Evolutionary conservation across 2,329 filamentous ascomycete species (phyloP), one percentile per base, ranked within the genome.

Genomic region (Paramyrothecium sp.): DNA sequence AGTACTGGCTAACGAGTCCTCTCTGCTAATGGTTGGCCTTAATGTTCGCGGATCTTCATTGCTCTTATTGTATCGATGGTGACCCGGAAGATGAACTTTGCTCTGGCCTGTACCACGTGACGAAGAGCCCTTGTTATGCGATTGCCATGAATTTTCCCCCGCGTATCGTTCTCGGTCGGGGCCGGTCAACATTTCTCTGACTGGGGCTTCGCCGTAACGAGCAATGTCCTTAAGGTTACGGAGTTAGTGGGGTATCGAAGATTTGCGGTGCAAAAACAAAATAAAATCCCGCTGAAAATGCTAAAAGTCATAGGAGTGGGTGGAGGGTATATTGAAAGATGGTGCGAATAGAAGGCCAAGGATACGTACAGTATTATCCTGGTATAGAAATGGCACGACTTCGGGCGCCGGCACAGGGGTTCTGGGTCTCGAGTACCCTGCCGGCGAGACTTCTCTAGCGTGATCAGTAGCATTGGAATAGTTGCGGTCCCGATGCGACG

Each of bases 331-430:
- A n/a, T 49, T 21, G 33, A 56, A 48, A 20, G 49, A 47, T 19
- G 33, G 38, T 51, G 11, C n/a, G 11, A n/a, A n/a, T n/a, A n/a
- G n/a, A n/a, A n/a, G n/a, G n/a, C n/a, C 33, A 38, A 38, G 33
- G 57, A 56, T 61, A 82, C 87, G 79, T 73, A 91, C 89, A 78
- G 91, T 71, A 58, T 75, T 76, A 58, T 95, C 91, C 74, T 98
- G 95, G 71, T 95, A 98, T 60, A 96, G 83, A 82, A 97, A 99
- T n/a, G 95, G 95, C 44, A 96, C 95, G 57, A 99, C 92, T 74
- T 98, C 94, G 68, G 91, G 95, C 13, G 91, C 91, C 47, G 91
- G 91, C 54, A 92, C 81, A 13, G 93, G 92, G n/a, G 91, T 96
- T 65, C 89, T 84, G 51, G 93, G 91, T 63, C 91, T 83, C 26